Base-by-base conservation (phyloP, 306 rosid genomes). In the Alnus rubra region DNA sequence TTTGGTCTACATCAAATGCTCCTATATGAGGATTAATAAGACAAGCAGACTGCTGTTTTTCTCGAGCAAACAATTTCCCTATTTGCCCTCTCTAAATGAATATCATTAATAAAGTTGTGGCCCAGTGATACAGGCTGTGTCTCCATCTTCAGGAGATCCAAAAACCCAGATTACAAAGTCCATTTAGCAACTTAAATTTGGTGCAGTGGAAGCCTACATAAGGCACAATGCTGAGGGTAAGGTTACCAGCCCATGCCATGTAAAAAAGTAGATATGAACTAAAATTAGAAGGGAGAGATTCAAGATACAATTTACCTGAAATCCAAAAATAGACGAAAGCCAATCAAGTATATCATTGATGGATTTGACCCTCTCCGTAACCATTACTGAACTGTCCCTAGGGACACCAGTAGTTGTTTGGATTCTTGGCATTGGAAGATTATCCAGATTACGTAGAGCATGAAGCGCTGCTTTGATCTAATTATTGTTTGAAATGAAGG, bases 301-400 rank as follows among this genome's bases (percentile, higher is more conserved):
- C 63, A 67, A 53, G 30, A 74, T 64, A 59, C 18, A 81, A 28
- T 14, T 82, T 85, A 93, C 99, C 99, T 95, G 99, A 89, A 95
- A 95, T 71, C 99, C 99, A 54, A 91, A 95, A 52, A 89, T 78
- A 39, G 84, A 84, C 53, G 97, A 82, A 76, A 95, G 88, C 98
- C 98, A 95, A 84, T 91, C 97, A 76, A 93, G 99, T 85, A 93
- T 84, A 76, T 95, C 99, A 75, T 81, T 90, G 81, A 90, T 92
- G 74, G 88, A 79, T 80, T 81, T 83, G 86, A 82, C 82, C 81
- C 93, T 85, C 81, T 90, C 91, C 53, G 70, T 79, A 52, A 86
- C 85, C 73, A 51, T 49, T 45, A 82, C 54, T 51, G 85, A 76
- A 82, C 78, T 87, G 71, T 81, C 92, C 64, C 55, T 75, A 54